Percentiles rank a stretch among this genome's conserved stretches.
phyloP scores from a whole-genome alignment of 148 eudicot genomes.

The Drosera capensis region DNA sequence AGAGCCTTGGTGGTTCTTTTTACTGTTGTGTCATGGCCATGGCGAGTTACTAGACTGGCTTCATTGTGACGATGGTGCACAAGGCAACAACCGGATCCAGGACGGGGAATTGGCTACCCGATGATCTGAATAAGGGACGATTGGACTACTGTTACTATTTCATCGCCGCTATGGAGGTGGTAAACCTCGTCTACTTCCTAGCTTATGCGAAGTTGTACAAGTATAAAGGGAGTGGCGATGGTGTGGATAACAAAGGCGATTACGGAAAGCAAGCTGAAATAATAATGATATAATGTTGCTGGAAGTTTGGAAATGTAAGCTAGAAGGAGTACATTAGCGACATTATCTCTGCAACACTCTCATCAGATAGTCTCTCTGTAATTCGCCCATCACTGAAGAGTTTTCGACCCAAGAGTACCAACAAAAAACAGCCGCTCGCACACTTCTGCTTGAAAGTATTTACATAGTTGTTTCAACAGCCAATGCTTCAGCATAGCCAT shows the following conservation, averaged over 20 bases:
- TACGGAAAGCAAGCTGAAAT: too few relatives aligned
- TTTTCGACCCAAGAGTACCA: too few relatives aligned
- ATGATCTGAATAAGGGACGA: slow-evolving; percentile 30
- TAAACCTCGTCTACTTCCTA: slow-evolving; percentile 33
- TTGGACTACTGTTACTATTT: slow-evolving; percentile 46
- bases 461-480: too few relatives aligned
- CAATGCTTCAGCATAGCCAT: too few relatives aligned
- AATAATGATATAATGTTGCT: too few relatives aligned
- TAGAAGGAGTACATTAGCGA: too few relatives aligned
- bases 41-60: slow-evolving; percentile 8
- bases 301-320: too few relatives aligned
- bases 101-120: slow-evolving; percentile 1
- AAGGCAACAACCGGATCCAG: neutral
- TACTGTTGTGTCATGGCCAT: slow-evolving; percentile 24
- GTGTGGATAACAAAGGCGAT: neutral
- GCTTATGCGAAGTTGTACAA: slow-evolving; percentile 54
- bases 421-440: too few relatives aligned
- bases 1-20: slow-evolving; percentile 35
- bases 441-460: too few relatives aligned
- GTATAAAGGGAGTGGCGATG: slow-evolving; percentile 23
- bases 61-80: neutral
- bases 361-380: too few relatives aligned
- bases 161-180: slow-evolving; percentile 29
- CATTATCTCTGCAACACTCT: too few relatives aligned
- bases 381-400: too few relatives aligned